Evolutionary conservation across 345 rosid species (phyloP).

Genomic region (Geranium rotundifolium): DNA sequence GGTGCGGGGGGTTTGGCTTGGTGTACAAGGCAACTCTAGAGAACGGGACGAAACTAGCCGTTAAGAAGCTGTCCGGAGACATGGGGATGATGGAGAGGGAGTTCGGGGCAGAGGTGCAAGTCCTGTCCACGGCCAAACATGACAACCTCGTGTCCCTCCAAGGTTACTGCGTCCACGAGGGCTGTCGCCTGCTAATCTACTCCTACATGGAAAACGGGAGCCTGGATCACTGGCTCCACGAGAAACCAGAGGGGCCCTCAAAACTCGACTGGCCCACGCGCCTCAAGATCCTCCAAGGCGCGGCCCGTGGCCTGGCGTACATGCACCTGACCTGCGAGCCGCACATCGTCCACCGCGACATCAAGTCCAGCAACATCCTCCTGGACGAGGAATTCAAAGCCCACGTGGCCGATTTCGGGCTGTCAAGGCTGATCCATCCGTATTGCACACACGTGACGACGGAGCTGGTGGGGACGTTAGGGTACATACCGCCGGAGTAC

Average conservation of each 20-base stretch:
- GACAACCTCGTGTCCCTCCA: conserved; percentile 34
- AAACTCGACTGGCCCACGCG: conserved; percentile 33
- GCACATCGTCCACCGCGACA: conserved; percentile 38
- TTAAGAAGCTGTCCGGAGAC: conserved; percentile 39
- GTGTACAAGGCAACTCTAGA: conserved; percentile 32
- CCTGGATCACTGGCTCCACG: conserved; percentile 39
- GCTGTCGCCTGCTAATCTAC: conserved; percentile 27
- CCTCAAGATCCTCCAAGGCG: conserved; percentile 28
- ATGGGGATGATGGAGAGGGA: conserved; percentile 36
- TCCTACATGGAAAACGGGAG: conserved; percentile 40
- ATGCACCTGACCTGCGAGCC: conserved; percentile 29
- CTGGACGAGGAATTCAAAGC: conserved; percentile 38
- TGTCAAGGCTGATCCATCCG: conserved; percentile 34
- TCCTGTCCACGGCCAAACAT: conserved; percentile 35
- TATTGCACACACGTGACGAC: conserved; percentile 37
- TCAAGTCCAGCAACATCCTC: conserved; percentile 41
- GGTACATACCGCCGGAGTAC: conserved; percentile 40
- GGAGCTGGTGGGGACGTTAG: conserved; percentile 34
- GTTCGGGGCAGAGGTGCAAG: conserved; percentile 39
- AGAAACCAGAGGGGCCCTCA: conserved; percentile 27
- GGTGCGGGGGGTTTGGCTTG: conserved; percentile 39
- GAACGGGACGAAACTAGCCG: conserved; percentile 32
- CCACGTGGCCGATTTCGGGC: conserved; percentile 34
- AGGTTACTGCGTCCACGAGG: conserved; percentile 34
- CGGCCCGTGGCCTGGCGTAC: conserved; percentile 31